Evolutionary conservation across 164 flowering plant species (phyloP).

Genomic region (Buxus sempervirens): DNA sequence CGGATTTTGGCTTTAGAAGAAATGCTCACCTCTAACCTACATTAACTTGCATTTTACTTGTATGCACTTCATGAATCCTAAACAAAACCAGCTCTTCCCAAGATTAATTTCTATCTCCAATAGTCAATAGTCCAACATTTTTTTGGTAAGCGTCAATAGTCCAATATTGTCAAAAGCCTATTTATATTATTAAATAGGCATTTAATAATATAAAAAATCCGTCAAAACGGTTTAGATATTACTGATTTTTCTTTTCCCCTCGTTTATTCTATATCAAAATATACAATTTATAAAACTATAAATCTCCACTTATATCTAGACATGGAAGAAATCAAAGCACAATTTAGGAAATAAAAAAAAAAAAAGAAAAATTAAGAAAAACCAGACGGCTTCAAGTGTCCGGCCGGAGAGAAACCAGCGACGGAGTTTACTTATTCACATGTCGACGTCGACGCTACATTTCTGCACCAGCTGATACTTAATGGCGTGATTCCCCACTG

Average conservation of each 20-base stretch:
- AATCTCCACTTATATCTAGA: conserved; percentile 8
- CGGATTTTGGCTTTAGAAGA: too few species aligned
- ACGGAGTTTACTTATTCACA: conserved; percentile 4
- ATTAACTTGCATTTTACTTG: too few species aligned
- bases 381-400: conserved; percentile 1
- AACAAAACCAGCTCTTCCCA: too few species aligned
- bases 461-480: conserved; percentile 43
- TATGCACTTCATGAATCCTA: too few species aligned
- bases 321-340: not conserved
- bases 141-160: too few species aligned
- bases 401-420: not conserved
- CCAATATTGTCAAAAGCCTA: too few species aligned
- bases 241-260: not conserved
- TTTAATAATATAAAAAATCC: not conserved
- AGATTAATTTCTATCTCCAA: too few species aligned
- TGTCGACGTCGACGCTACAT: conserved; percentile 36
- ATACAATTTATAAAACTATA: conserved; percentile 20
- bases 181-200: too few species aligned
- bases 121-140: too few species aligned
- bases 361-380: not conserved
- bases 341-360: not conserved
- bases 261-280: conserved; percentile 28
- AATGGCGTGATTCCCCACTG: conserved; percentile 35
- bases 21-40: too few species aligned
- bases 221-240: too few species aligned